phyloP scores from a whole-genome alignment of 2,329 filamentous ascomycete genomes.

The Colletotrichum tanaceti region DNA sequence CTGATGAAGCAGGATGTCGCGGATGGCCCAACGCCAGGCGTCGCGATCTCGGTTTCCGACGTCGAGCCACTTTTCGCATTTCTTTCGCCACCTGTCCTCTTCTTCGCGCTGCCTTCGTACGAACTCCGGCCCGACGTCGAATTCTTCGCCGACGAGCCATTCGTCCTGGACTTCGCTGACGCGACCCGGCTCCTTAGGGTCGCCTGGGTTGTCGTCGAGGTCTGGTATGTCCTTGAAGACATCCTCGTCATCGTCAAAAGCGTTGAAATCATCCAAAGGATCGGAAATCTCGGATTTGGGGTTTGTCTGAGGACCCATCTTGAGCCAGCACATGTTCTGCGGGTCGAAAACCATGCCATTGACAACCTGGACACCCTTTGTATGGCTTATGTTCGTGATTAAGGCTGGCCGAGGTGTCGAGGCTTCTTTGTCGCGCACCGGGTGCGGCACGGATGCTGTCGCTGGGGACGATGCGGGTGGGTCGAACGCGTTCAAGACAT shows the following conservation, averaged over 20 bases:
- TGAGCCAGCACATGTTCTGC: constrained; percentile 97
- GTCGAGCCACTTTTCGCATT: constrained; percentile 87
- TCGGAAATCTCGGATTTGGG: constrained; percentile 63
- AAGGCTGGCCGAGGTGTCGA: constrained; percentile 77
- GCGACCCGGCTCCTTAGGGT: constrained; percentile 62
- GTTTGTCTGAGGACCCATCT: constrained; percentile 68
- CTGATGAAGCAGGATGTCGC: constrained; percentile 65
- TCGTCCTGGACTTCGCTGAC: constrained; percentile 76
- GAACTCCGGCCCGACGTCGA: constrained; percentile 96
- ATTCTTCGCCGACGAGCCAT: constrained; percentile 93
- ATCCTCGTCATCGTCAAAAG: constrained; percentile 87
- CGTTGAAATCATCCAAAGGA: constrained; percentile 73
- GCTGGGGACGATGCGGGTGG: constrained; percentile 66
- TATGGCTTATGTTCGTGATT: constrained; percentile 88
- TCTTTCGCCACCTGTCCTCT: constrained; percentile 89
- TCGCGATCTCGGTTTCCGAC: constrained; percentile 66
- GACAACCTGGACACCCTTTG: constrained; percentile 90
- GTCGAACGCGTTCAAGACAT: constrained; percentile 83
- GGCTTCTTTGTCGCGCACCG: constrained; percentile 66
- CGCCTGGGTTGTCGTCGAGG: constrained; percentile 75
- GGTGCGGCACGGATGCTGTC: constrained; percentile 57
- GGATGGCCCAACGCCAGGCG: constrained; percentile 82
- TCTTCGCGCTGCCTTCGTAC: constrained; percentile 89
- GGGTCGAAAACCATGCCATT: constrained; percentile 99
- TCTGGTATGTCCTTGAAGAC: constrained; percentile 96